phyloP scores from a whole-genome alignment of 495 filamentous ascomycete genomes.

The Xylaria intraflava region DNA sequence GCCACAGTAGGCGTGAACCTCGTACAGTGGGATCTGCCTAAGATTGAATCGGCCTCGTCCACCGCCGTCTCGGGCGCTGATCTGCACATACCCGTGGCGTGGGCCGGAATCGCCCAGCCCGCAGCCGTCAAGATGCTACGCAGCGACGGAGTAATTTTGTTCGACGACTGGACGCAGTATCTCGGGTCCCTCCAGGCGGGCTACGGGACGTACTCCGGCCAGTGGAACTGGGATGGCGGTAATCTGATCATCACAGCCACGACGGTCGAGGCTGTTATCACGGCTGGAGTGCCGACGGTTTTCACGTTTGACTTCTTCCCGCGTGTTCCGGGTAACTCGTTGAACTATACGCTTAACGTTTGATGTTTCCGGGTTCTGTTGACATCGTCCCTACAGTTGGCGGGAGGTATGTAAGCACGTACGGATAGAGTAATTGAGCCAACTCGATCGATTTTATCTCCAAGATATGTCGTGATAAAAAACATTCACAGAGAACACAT shows the following conservation, averaged over 20 bases:
- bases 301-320: constrained; percentile 53
- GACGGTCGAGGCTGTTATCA: constrained; percentile 40
- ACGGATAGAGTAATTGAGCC: no score
- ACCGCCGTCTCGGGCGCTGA: constrained; percentile 38
- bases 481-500: no score
- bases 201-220: constrained; percentile 39
- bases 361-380: constrained; percentile 6
- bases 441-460: no score
- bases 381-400: not conserved
- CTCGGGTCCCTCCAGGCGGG: constrained; percentile 50
- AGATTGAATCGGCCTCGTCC: constrained; percentile 31
- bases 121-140: constrained; percentile 50
- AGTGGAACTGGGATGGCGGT: constrained; percentile 45
- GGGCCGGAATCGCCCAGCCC: constrained; percentile 40
- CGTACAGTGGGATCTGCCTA: constrained; percentile 46
- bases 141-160: constrained; percentile 42
- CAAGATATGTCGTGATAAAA: no score
- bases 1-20: constrained; percentile 40
- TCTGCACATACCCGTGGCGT: constrained; percentile 46
- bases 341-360: constrained; percentile 44
- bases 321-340: constrained; percentile 34
- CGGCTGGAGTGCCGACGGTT: constrained; percentile 36
- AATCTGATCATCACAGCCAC: constrained; percentile 39
- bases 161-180: constrained; percentile 53
- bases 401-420: no score